Evolutionary conservation across 768 basidiomycete species (phyloP), one percentile per base, ranked within the genome.

Genomic region (Auricularia sp.): DNA sequence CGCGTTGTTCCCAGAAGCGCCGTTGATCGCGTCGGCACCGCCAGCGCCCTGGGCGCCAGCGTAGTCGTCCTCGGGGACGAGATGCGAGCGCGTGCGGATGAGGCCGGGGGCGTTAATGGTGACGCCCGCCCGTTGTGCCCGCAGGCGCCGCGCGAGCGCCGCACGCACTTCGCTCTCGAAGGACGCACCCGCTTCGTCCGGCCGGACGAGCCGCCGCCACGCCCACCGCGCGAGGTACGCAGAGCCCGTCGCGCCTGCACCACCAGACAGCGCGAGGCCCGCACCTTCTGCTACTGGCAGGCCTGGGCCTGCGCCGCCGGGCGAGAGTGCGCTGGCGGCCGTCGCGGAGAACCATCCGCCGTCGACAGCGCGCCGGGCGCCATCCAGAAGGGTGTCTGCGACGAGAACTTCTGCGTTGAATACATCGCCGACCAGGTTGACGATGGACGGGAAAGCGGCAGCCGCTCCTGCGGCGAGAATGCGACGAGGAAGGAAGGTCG

Each of bases 181-280:
- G 6, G 56, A 29, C 4, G 16, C 56, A 10, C 29, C 56, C 16
- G 61, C 51, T 29, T 69, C 69, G 7, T 70, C 69, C 7, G 69
- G 69, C 13, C 65, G 66, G 3, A 65, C 47, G 10, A 29, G n/a
- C 13, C 84, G 82, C 47, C 88, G 85, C 90, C 90, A 93, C 54
- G 90, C 86, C 91, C 92, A 94, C 7, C 92, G 81, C 35, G 90
- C 92, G 51, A 90, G 76, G 70, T 90, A 93, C 1, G 91, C 89
- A 0, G 84, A 82, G 0, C 91, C 91, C 3, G 93, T 76, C 0
- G 88, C 80, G 1, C 85, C 87, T 13, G 90, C 82, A 14, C 83
- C 83, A 34, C 56, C 56, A 29, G 56, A 59, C 8, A 59, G 33
- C 56, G 56, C 56, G 29, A 59, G 56, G 8, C 56, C 56, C 14